A percentile compares a stretch with the other conserved stretches of the same genome.
These are phyloP conservation scores for Scheffersomyces lignicola DNA, from an alignment of 1,139 yeast species.

Conservation along the genomic window DNA sequence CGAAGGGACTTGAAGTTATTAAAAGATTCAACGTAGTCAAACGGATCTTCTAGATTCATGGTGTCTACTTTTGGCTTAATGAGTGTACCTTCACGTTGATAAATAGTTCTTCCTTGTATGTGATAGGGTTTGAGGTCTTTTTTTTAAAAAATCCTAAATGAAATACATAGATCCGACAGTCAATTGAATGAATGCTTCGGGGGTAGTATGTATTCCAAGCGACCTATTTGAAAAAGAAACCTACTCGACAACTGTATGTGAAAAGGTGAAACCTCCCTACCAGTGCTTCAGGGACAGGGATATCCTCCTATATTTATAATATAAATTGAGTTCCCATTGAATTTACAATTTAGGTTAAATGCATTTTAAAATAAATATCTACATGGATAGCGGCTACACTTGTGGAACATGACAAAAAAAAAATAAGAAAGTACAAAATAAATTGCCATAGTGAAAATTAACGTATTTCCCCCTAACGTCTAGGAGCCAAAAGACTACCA, in stretches of 20 bases:
- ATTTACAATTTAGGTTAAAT: not conserved
- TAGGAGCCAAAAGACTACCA: too few relatives aligned
- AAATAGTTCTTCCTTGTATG: too few relatives aligned
- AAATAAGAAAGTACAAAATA: too few relatives aligned
- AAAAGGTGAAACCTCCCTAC: too few relatives aligned
- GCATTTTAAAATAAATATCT: not conserved
- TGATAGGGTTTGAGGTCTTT: too few relatives aligned
- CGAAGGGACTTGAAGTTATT: constrained; percentile 1
- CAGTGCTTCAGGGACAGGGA: not conserved
- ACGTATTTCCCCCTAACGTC: too few relatives aligned
- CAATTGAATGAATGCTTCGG: constrained; percentile 1
- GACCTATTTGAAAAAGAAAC: not conserved
- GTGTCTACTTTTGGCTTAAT: too few relatives aligned
- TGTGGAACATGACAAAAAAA: too few relatives aligned
- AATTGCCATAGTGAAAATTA: too few relatives aligned
- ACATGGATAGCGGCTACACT: too few relatives aligned
- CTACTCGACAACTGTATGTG: not conserved
- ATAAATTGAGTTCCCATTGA: not conserved
- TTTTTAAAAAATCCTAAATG: too few relatives aligned
- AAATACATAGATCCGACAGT: not conserved
- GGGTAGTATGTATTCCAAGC: not conserved
- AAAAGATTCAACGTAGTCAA: constrained; percentile 20
- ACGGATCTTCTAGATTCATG: constrained; percentile 18
- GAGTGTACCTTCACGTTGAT: too few relatives aligned
- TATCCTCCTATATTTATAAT: not conserved